Evolutionary conservation across 345 rosid genomes (phyloP).

Genomic region (Microcos paniculata): DNA sequence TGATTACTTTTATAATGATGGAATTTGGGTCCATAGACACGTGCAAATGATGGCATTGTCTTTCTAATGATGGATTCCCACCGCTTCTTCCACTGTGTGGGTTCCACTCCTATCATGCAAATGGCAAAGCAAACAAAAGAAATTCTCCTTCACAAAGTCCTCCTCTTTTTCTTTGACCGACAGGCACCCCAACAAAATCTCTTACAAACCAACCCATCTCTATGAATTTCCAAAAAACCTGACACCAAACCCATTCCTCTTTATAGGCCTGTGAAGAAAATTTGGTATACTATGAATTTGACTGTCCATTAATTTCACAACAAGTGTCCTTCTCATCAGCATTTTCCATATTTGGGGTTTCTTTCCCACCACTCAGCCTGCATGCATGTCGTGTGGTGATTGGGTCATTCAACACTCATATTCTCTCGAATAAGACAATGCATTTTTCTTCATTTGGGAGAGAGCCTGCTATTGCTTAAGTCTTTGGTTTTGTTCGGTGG

Average conservation of each 20-base stretch:
- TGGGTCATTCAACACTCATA: not conserved
- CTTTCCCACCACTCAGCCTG: not conserved
- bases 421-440: not conserved
- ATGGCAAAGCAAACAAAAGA: too few species aligned
- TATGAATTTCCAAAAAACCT: not conserved
- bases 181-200: not conserved
- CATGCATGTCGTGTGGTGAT: slow-evolving; percentile 1
- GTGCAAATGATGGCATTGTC: slow-evolving; percentile 61
- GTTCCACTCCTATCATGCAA: slow-evolving; percentile 40
- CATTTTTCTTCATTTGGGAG: not conserved
- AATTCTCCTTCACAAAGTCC: slow-evolving; percentile 19
- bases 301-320: not conserved
- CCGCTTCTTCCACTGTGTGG: slow-evolving; percentile 71
- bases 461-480: not conserved
- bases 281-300: not conserved
- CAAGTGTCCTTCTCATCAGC: slow-evolving; percentile 16
- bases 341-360: not conserved
- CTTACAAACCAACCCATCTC: not conserved
- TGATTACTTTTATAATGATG: not conserved
- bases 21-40: slow-evolving; percentile 49
- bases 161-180: slow-evolving; percentile 44
- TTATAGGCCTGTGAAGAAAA: not conserved
- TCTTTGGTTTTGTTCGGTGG: slow-evolving; percentile 8
- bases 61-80: slow-evolving; percentile 60
- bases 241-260: not conserved